A percentile compares a stretch with the other conserved stretches of the same genome.
These are phyloP conservation scores for Eimeria brunetti DNA, from an alignment of 169 alveolate genomes.

Conservation along the genomic window DNA sequence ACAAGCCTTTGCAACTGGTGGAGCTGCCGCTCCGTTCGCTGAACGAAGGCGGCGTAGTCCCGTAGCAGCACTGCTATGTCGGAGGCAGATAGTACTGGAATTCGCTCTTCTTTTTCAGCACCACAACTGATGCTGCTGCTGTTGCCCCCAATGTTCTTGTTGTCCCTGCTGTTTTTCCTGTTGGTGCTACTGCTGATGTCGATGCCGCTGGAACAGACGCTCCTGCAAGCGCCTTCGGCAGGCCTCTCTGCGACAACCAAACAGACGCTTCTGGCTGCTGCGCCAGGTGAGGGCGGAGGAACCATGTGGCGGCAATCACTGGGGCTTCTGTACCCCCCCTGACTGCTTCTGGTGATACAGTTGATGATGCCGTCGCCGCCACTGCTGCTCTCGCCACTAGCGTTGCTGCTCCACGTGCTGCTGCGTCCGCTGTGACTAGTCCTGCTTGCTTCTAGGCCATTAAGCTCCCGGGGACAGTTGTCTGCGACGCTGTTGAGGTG, in stretches of 20 bases:
- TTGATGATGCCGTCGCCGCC: not conserved
- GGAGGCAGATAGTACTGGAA: not conserved
- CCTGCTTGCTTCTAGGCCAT: not conserved
- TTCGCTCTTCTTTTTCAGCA: not conserved
- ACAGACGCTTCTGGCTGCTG: not conserved
- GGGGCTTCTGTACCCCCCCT: not conserved
- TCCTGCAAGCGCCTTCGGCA: not conserved
- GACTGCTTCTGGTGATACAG: not conserved
- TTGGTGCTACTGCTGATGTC: constrained; percentile 1
- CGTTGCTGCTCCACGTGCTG: not conserved
- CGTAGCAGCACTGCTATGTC: constrained; percentile 44
- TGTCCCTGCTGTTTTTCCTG: not conserved
- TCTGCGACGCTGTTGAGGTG: not conserved
- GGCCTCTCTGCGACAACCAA: not conserved
- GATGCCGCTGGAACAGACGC: not conserved
- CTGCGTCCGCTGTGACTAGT: not conserved
- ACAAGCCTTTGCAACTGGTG: constrained; percentile 35
- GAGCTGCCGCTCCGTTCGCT: constrained; percentile 50
- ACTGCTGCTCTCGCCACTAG: not conserved
- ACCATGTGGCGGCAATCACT: not conserved
- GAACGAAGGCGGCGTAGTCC: constrained; percentile 45
- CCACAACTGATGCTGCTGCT: not conserved
- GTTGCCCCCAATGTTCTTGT: not conserved
- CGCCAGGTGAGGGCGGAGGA: not conserved
- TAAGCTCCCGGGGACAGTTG: not conserved